Conservation (phyloP, 2,329 filamentous ascomycete species). For the Tolypocladium sp. region DNA sequence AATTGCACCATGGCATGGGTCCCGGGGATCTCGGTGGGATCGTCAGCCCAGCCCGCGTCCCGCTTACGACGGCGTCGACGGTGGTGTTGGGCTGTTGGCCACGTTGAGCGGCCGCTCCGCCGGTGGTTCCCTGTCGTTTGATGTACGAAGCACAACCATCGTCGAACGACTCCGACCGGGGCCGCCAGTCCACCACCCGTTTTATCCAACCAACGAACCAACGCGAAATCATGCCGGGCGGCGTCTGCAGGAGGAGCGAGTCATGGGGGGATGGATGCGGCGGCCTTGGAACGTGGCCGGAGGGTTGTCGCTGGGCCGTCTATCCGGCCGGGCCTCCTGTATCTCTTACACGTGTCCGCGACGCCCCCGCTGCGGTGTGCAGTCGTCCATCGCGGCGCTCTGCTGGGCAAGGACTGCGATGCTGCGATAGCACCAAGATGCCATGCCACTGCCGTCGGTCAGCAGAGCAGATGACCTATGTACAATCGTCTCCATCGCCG, state of each 20-base stretch:
- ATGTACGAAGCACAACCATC: not conserved
- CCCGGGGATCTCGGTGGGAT: not conserved
- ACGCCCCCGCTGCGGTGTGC: not conserved
- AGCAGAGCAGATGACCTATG: not conserved
- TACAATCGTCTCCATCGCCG: not conserved
- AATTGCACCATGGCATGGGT: not conserved
- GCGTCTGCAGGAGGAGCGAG: not conserved
- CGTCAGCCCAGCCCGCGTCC: not conserved
- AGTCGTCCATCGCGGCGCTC: not conserved
- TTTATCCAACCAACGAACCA: not conserved
- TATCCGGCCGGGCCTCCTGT: not conserved
- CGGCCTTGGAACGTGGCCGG: not conserved
- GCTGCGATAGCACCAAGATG: not conserved
- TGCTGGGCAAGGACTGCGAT: not conserved
- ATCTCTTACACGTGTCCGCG: not conserved
- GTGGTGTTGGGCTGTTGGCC: no score
- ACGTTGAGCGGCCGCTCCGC: not conserved
- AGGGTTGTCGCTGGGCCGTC: not conserved
- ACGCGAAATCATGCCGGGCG: not conserved
- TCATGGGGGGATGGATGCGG: not conserved
- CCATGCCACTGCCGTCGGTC: not conserved
- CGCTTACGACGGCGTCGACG: not conserved
- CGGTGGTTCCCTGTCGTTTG: not conserved
- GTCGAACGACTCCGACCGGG: not conserved
- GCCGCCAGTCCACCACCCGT: not conserved